These are phyloP conservation scores for Fennellomyces sp. DNA, from an alignment of 371 early-diverging fungal species.

Conservation along the genomic window DNA sequence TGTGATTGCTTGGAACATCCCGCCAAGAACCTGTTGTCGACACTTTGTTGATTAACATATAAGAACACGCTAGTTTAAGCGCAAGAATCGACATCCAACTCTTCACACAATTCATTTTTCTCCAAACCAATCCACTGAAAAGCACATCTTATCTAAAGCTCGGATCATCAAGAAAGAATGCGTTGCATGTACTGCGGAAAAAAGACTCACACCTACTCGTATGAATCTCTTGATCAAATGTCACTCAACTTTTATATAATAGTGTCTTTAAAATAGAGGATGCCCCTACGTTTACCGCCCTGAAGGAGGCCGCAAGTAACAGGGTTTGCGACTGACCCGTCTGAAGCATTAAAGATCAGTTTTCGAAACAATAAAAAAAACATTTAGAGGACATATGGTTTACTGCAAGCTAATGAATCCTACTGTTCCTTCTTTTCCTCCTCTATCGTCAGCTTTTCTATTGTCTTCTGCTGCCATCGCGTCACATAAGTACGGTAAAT, in stretches of 20 bases:
- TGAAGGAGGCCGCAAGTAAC: neutral
- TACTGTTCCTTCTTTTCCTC: constrained; percentile 20
- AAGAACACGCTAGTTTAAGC: too few relatives aligned
- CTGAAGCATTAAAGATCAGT: too few relatives aligned
- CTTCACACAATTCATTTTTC: too few relatives aligned
- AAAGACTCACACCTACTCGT: constrained; percentile 4
- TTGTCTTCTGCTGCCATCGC: constrained; percentile 16
- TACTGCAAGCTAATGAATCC: too few relatives aligned
- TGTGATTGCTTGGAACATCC: too few relatives aligned
- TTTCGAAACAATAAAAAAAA: neutral
- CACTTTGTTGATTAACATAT: too few relatives aligned
- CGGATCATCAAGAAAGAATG: neutral
- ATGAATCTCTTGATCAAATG: neutral
- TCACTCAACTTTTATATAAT: neutral
- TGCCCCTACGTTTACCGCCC: constrained; percentile 9
- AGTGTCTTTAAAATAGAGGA: neutral
- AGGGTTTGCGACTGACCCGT: neutral
- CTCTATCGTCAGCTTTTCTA: constrained; percentile 1
- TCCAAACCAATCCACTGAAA: too few relatives aligned
- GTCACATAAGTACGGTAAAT: constrained; percentile 28
- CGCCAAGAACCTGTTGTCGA: too few relatives aligned
- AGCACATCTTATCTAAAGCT: neutral
- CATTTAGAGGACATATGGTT: too few relatives aligned
- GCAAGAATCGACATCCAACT: too few relatives aligned
- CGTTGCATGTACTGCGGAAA: constrained; percentile 8